Percentiles rank a stretch among this genome's conserved stretches.
Evolutionary conservation across 139 green algal species (phyloP).

Genomic region (Coccomyxa sp.): DNA sequence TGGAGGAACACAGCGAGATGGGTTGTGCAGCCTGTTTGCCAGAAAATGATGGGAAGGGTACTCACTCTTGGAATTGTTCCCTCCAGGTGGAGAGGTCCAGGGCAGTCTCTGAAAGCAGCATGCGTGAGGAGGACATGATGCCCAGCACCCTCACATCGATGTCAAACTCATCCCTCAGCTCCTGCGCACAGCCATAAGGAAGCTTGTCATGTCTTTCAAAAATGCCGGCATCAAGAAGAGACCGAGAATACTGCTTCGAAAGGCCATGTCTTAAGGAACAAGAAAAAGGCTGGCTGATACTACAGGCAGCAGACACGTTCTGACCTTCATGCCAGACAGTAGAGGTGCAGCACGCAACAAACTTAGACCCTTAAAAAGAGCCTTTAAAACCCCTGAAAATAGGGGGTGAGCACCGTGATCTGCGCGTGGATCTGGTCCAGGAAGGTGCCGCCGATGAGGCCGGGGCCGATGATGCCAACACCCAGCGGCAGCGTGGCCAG

Average conservation of each 20-base stretch:
- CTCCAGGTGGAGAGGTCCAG: constrained; percentile 81
- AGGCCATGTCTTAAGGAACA: too few species aligned
- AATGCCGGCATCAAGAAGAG: neutral
- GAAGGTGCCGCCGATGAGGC: constrained; percentile 87
- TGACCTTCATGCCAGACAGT: too few species aligned
- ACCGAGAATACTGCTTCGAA: too few species aligned
- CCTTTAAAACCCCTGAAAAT: too few species aligned
- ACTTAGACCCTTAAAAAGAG: too few species aligned
- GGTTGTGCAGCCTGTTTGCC: too few species aligned
- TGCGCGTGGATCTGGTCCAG: constrained; percentile 85
- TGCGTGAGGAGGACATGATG: constrained; percentile 60
- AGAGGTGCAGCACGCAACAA: too few species aligned
- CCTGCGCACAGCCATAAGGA: constrained; percentile 36
- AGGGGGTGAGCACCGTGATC: constrained; percentile 13
- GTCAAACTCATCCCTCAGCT: constrained; percentile 71
- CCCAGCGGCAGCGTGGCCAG: constrained; percentile 80
- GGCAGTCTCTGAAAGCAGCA: constrained; percentile 72
- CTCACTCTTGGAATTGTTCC: constrained; percentile 47
- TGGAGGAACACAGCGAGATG: neutral
- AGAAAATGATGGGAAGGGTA: neutral
- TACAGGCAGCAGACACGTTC: too few species aligned
- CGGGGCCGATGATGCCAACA: constrained; percentile 86
- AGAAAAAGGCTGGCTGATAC: too few species aligned
- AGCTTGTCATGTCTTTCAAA: too few species aligned
- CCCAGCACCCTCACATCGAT: constrained; percentile 88